Conservation (phyloP, 805 yeast species). For the Metschnikowia aberdeeniae region DNA sequence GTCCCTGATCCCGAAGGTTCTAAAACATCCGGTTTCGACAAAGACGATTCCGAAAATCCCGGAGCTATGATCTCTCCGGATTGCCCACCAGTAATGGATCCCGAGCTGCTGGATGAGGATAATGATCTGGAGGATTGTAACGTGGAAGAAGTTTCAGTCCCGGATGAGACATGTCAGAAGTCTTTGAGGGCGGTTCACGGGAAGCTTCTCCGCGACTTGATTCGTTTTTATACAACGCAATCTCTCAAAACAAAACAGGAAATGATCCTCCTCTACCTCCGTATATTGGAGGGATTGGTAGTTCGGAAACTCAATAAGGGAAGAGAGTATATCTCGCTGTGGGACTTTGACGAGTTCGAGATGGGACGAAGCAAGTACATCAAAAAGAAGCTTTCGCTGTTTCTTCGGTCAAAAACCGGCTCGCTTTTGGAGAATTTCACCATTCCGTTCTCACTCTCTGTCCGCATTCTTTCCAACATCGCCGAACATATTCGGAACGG, state of each 20-base stretch:
- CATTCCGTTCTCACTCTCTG: neutral
- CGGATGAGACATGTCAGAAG: neutral
- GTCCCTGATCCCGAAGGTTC: too few relatives aligned
- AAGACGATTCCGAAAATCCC: too few relatives aligned
- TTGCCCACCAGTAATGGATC: too few relatives aligned
- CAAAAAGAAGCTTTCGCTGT: neutral
- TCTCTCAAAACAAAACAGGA: slow-evolving; percentile 1
- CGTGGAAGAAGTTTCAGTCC: neutral
- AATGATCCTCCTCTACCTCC: slow-evolving; percentile 1
- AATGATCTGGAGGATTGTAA: too few relatives aligned
- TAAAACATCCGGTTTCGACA: too few relatives aligned
- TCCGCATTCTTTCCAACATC: neutral
- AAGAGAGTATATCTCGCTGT: neutral
- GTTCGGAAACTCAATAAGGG: neutral
- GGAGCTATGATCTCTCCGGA: too few relatives aligned
- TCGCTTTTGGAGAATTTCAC: slow-evolving; percentile 1
- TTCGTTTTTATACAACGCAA: slow-evolving; percentile 1
- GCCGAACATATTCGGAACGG: slow-evolving; percentile 4
- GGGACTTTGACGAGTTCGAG: slow-evolving; percentile 5
- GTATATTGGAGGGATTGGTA: slow-evolving; percentile 1
- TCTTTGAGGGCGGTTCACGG: neutral
- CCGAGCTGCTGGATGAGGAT: too few relatives aligned
- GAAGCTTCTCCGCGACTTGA: neutral
- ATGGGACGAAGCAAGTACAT: neutral
- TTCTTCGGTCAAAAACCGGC: slow-evolving; percentile 2